Conservation (phyloP, 352 stramenopile species). For the Globisporangium middletonii region DNA sequence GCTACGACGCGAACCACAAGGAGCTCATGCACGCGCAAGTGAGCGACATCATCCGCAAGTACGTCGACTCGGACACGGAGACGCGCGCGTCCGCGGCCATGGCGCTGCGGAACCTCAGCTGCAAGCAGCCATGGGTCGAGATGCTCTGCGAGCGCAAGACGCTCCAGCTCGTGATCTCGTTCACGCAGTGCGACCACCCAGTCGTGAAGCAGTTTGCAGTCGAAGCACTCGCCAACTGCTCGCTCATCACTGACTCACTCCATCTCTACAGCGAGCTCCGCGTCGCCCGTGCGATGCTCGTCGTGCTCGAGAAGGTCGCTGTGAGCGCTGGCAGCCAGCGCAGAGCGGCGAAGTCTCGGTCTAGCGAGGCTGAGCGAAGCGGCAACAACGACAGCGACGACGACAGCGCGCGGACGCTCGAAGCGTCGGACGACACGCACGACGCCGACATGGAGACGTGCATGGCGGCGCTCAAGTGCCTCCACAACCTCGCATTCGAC, state of each 20-base stretch:
- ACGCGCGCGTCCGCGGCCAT: conserved; percentile 64
- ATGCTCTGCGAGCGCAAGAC: conserved; percentile 75
- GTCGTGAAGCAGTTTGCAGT: conserved; percentile 59
- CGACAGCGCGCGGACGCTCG: not conserved
- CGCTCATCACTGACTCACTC: conserved; percentile 60
- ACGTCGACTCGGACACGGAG: conserved; percentile 64
- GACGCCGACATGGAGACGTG: conserved; percentile 30
- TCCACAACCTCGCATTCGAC: conserved; percentile 62
- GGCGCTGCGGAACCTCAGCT: conserved; percentile 70
- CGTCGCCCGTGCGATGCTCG: conserved; percentile 40
- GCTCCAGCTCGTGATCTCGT: conserved; percentile 49
- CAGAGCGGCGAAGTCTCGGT: no score
- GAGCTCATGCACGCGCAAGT: conserved; percentile 76
- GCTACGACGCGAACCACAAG: conserved; percentile 72
- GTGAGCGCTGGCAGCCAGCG: no score
- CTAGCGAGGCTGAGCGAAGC: no score
- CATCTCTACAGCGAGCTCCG: conserved; percentile 69
- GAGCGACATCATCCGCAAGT: conserved; percentile 59
- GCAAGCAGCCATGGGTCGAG: conserved; percentile 66
- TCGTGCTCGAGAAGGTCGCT: conserved; percentile 31
- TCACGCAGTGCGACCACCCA: conserved; percentile 43
- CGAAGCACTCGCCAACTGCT: conserved; percentile 71
- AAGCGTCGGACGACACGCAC: not conserved
- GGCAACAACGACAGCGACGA: not conserved
- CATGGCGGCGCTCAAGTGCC: conserved; percentile 62